A percentile compares a stretch with the other conserved stretches of the same genome.
These are phyloP conservation scores for Cyclocybe aegerita DNA, from an alignment of 768 basidiomycete species.

Conservation along the genomic window DNA sequence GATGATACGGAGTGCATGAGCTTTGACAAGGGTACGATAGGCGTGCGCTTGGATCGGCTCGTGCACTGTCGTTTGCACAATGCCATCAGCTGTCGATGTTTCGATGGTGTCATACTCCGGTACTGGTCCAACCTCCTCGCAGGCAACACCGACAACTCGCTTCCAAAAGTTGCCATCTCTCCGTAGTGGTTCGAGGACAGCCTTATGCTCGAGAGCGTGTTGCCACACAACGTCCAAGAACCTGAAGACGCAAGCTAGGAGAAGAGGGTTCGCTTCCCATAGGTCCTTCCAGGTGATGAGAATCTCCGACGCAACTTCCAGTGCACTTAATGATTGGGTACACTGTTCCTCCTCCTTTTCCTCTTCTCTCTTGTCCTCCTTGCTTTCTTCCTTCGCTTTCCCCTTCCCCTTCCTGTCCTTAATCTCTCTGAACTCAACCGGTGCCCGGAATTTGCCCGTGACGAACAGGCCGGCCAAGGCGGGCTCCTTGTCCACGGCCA, in stretches of 20 bases:
- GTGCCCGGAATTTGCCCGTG: constrained; percentile 64
- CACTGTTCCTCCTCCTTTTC: constrained; percentile 31
- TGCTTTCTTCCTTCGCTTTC: constrained; percentile 34
- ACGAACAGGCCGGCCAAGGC: constrained; percentile 81
- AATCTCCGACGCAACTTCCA: constrained; percentile 66
- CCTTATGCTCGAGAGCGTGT: constrained; percentile 72
- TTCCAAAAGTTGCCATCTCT: constrained; percentile 68
- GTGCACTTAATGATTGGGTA: constrained; percentile 48
- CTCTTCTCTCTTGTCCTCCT: constrained; percentile 33
- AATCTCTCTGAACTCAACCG: constrained; percentile 37
- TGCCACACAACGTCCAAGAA: constrained; percentile 83
- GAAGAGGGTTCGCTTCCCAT: constrained; percentile 75
- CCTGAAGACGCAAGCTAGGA: constrained; percentile 70
- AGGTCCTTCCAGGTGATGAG: constrained; percentile 70
- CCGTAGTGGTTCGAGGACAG: constrained; percentile 54
- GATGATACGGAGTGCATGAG: constrained; percentile 72
- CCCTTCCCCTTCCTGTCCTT: constrained; percentile 35
- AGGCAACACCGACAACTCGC: constrained; percentile 59
- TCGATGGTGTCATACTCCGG: constrained; percentile 64
- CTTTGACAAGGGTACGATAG: constrained; percentile 70
- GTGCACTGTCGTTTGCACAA: constrained; percentile 53
- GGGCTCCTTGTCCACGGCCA: constrained; percentile 84
- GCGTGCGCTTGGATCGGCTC: constrained; percentile 62
- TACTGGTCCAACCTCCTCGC: constrained; percentile 69
- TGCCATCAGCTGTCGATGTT: constrained; percentile 47